Evolutionary conservation across 2,329 filamentous ascomycete species (phyloP), one percentile per base, ranked within the genome.

Genomic region (Xylariales sp.): DNA sequence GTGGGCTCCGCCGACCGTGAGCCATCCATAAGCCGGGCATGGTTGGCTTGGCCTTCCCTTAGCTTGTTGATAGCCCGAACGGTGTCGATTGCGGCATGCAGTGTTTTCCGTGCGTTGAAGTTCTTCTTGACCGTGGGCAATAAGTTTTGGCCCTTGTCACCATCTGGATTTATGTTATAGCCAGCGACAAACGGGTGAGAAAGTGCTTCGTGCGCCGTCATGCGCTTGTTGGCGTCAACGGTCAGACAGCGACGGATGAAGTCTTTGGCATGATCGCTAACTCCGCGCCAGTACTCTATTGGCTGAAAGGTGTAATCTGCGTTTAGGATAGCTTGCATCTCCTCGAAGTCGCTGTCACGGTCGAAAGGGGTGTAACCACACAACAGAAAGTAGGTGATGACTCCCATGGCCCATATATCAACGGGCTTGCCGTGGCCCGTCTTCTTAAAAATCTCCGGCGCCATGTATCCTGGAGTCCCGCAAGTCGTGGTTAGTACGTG

Each of bases 331-430:
- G 96, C 96, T 83, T 98, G 95, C 95, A 99, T 98, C 83, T 99
- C 96, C 83, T 99, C 96, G 77, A 98, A 90, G 81, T 99, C 97
- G 75, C 90, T 95, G 80, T 98, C 96, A 64, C 96, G 92, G 81
- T 99, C 96, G 79, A 99, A 99, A 12, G 96, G 96, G 0, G 96
- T 99, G 83, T 98, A 98, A 67, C 96, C 96, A 81, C 96, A 98
- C 58, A 99, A 90, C 36, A 99, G 85, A 83, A 99, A 99, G 84
- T 98, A 99, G 39, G 96, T 98, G 78, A 99, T 99, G 50, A 99
- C 96, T 54, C 96, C 96, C 70, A 98, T 93, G 45, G 96, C 96
- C 96, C 96, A 99, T 71, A 99, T 91, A 80, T 99, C 96, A 61
- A 99, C 96, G 74, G 96, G 94, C 81, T 98, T 99, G 71, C 96